Conservation (phyloP, 441 rosid species). For the Macaranga tanarius region DNA sequence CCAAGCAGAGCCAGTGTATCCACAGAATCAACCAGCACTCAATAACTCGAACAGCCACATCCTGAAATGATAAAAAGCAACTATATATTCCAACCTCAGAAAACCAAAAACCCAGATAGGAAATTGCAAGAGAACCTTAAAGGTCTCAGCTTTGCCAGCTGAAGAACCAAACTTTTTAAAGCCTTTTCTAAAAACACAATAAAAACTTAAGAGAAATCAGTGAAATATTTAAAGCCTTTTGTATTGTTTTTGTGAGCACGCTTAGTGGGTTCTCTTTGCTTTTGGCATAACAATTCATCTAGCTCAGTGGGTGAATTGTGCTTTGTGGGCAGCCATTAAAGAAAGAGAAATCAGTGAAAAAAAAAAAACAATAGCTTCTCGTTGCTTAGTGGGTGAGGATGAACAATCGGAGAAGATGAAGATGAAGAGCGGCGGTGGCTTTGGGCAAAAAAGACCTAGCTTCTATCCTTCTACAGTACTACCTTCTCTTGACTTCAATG, state of each 20-base stretch:
- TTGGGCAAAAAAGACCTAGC: too few relatives aligned
- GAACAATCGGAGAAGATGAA: too few relatives aligned
- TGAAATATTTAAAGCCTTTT: constrained; percentile 25
- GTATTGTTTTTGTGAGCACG: constrained; percentile 33
- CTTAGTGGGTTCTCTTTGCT: constrained; percentile 33
- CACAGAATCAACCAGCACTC: constrained; percentile 34
- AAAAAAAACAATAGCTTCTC: too few relatives aligned
- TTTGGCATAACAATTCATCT: constrained; percentile 15
- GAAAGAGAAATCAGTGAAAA: too few relatives aligned
- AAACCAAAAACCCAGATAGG: constrained; percentile 12
- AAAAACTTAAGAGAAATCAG: constrained; percentile 13
- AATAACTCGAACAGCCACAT: constrained; percentile 32
- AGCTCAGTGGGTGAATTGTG: too few relatives aligned
- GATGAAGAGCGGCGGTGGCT: too few relatives aligned
- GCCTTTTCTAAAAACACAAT: constrained; percentile 16
- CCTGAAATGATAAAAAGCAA: constrained; percentile 20
- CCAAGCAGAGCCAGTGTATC: too few relatives aligned
- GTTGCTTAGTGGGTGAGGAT: too few relatives aligned
- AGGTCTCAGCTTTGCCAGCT: constrained; percentile 19
- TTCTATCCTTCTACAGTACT: too few relatives aligned
- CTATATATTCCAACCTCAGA: background rate
- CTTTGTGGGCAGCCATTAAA: too few relatives aligned
- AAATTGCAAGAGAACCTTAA: constrained; percentile 3
- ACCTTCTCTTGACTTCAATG: too few relatives aligned
- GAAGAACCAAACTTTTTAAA: constrained; percentile 22